Conservation (phyloP, 495 filamentous ascomycete genomes). For the Aspergillus panamensis region DNA sequence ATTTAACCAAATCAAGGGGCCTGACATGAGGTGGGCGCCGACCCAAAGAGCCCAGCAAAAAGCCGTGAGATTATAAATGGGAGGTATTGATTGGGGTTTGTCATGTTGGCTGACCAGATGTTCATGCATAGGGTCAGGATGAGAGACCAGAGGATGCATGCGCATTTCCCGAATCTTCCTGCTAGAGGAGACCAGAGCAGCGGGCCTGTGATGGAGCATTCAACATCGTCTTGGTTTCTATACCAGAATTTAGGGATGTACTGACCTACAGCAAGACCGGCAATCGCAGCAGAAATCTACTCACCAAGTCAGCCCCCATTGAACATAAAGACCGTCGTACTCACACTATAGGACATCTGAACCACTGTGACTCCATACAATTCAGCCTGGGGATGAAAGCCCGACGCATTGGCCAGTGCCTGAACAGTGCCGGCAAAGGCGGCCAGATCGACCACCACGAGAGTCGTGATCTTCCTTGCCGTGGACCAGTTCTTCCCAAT, state of each 20-base stretch:
- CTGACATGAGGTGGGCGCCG: background rate
- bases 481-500: background rate
- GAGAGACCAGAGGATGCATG: background rate
- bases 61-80: background rate
- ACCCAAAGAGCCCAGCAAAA: background rate
- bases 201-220: background rate
- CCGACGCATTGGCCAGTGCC: background rate
- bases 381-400: background rate
- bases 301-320: background rate
- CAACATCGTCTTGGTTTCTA: background rate
- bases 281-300: background rate
- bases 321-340: background rate
- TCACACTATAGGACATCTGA: background rate
- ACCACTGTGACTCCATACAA: background rate
- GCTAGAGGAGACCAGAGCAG: background rate
- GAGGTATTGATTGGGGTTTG: background rate
- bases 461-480: background rate
- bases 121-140: background rate
- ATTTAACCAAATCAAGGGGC: background rate
- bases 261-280: background rate
- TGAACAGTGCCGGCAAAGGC: background rate
- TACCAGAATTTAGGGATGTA: background rate
- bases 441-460: background rate
- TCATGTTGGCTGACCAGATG: background rate
- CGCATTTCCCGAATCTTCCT: background rate